phyloP scores from a whole-genome alignment of 345 rosid genomes.

The Melastoma malabathricum region DNA sequence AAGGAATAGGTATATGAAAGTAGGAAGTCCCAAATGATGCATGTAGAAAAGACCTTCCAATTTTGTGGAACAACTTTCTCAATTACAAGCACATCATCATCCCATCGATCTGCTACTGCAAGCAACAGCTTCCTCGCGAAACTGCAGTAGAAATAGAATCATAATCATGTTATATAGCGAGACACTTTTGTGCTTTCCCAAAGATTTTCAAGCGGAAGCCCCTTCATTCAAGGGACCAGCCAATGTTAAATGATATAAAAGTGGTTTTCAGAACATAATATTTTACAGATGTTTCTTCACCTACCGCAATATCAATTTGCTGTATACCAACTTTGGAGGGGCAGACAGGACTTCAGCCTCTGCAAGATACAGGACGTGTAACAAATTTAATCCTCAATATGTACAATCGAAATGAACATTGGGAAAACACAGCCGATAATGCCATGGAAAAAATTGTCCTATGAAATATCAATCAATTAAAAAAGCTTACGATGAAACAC shows the following conservation, averaged over 20 bases:
- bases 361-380: conserved; percentile 16
- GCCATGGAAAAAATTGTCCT: too few relatives aligned
- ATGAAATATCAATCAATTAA: too few relatives aligned
- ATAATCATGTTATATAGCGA: not conserved
- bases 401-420: too few relatives aligned
- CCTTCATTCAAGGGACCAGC: too few relatives aligned
- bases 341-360: conserved; percentile 98
- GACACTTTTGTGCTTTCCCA: too few relatives aligned
- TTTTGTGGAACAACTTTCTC: conserved; percentile 61
- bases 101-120: conserved; percentile 81
- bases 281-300: not conserved
- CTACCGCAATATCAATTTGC: conserved; percentile 85
- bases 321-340: conserved; percentile 94
- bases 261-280: too few relatives aligned
- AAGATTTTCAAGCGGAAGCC: too few relatives aligned
- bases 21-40: not conserved
- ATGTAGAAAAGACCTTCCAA: conserved; percentile 61
- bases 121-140: conserved; percentile 87
- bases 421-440: too few relatives aligned
- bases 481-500: too few relatives aligned
- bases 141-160: conserved; percentile 29
- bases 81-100: conserved; percentile 52
- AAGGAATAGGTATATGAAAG: not conserved
- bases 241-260: too few relatives aligned
- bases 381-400: conserved; percentile 1